phyloP scores from a whole-genome alignment of 306 rosid species.

The Neltuma alba region DNA sequence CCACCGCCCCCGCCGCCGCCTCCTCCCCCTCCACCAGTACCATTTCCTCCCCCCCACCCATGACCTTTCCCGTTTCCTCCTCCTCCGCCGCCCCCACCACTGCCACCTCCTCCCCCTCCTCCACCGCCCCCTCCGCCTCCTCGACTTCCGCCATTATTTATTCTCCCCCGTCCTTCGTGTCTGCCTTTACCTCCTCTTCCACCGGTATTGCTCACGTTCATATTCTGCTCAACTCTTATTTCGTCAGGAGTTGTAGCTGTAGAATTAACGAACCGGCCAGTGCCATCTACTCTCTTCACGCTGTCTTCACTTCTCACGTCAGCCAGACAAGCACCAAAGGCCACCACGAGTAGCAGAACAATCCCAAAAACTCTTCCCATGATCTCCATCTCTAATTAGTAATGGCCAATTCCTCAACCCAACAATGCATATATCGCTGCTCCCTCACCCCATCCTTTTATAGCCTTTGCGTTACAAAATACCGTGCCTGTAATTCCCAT shows the following conservation, averaged over 20 bases:
- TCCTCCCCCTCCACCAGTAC: background rate
- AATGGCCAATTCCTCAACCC: background rate
- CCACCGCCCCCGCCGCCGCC: background rate
- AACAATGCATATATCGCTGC: constrained; percentile 7
- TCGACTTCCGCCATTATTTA: background rate
- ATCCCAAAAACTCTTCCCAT: constrained; percentile 29
- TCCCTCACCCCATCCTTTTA: constrained; percentile 25
- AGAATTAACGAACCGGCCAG: background rate
- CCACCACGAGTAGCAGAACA: constrained; percentile 22
- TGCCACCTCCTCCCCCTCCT: background rate
- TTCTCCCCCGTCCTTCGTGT: background rate
- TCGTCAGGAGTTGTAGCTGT: background rate
- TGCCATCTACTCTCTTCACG: background rate
- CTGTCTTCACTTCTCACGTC: constrained; percentile 26
- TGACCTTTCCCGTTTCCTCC: background rate
- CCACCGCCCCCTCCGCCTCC: background rate
- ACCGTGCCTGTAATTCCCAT: background rate
- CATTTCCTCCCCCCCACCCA: background rate
- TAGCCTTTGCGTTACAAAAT: constrained; percentile 35
- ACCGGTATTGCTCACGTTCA: background rate
- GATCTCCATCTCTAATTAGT: constrained; percentile 17
- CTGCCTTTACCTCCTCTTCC: background rate
- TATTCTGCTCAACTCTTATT: constrained; percentile 23
- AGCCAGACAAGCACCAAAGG: constrained; percentile 37
- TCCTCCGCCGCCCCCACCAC: background rate